Base-by-base conservation (phyloP, 2,329 filamentous ascomycete genomes). In the Fusarium sp. region DNA sequence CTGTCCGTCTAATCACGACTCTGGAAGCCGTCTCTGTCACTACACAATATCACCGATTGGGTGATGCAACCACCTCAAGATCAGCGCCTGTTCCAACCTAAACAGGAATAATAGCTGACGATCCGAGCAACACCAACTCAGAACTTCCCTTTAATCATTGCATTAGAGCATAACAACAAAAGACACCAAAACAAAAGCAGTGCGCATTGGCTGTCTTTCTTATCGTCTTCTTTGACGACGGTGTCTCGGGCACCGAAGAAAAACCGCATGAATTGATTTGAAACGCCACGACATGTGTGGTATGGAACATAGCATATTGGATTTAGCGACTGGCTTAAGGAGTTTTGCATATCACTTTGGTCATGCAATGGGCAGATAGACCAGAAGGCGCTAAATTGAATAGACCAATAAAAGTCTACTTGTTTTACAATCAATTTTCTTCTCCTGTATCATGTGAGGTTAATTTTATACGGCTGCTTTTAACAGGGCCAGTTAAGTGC, bases 101-200 rank as follows among this genome's bases (percentile, higher is more conserved):
- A 71, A 73, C 25, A 63, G 66, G 70, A 59, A 68, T 47, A 68
- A 42, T 39, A 52, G 49, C 58, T 57, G 70, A 53, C 35, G 52
- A 73, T 71, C 54, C 18, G n/a, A 68, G n/a, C 60, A 72, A 70
- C 54, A 70, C 56, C 55, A 55, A 41, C 39, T 52, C 22, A 36
- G 25, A 41, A 38, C 38, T 42, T 55, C 11, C 25, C 59, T 60
- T 42, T 61, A 62, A 49, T 41, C 47, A 45, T 59, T 66, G 52
- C 47, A 69, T 36, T 55, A 54, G 55, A 47, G 38, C 45, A 71
- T 17, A 55, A 46, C 57, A 57, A 55, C 44, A 66, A 49, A 73
- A 52, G 56, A 66, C 69, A 68, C 69, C 73, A 70, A 72, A 71
- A 65, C 57, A 73, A 72, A 76, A 74, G 73, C 72, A 76, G 69